Conservation (phyloP, 345 rosid genomes). For the Excoecaria agallocha region DNA sequence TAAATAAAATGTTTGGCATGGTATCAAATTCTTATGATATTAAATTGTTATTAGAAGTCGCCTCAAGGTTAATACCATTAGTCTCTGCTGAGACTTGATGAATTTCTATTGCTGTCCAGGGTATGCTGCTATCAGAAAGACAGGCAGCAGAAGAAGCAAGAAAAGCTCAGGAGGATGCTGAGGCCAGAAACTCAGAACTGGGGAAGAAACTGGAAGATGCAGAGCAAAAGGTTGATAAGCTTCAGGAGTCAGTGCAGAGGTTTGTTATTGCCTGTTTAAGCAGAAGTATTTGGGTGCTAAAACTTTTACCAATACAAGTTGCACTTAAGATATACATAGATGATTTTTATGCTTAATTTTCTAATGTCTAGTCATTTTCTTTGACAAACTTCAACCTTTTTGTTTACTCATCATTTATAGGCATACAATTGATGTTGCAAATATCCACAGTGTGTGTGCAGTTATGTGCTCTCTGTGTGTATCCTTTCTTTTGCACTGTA, state of each 20-base stretch:
- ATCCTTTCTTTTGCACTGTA: slow-evolving; percentile 22
- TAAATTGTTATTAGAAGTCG: neutral
- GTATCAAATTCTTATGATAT: neutral
- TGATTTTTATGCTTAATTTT: neutral
- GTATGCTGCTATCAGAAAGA: slow-evolving; percentile 63
- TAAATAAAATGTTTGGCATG: neutral
- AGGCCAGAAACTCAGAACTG: slow-evolving; percentile 67
- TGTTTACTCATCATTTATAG: neutral
- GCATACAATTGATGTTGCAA: neutral
- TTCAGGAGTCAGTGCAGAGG: slow-evolving; percentile 97
- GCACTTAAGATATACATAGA: neutral
- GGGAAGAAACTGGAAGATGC: slow-evolving; percentile 74
- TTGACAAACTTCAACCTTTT: neutral
- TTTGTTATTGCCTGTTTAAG: slow-evolving; percentile 35
- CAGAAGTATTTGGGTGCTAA: slow-evolving; percentile 5
- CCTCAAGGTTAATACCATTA: neutral
- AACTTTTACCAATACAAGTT: neutral
- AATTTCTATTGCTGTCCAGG: slow-evolving; percentile 39
- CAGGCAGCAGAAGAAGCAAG: slow-evolving; percentile 58
- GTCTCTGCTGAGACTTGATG: slow-evolving; percentile 14
- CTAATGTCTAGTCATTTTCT: neutral
- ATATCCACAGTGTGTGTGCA: neutral
- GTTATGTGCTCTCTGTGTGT: neutral
- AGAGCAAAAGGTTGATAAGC: slow-evolving; percentile 72
- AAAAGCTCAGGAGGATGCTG: slow-evolving; percentile 56